These are phyloP conservation scores for Fusarium lateritium DNA, from an alignment of 2,329 filamentous ascomycete genomes.

Conservation along the genomic window DNA sequence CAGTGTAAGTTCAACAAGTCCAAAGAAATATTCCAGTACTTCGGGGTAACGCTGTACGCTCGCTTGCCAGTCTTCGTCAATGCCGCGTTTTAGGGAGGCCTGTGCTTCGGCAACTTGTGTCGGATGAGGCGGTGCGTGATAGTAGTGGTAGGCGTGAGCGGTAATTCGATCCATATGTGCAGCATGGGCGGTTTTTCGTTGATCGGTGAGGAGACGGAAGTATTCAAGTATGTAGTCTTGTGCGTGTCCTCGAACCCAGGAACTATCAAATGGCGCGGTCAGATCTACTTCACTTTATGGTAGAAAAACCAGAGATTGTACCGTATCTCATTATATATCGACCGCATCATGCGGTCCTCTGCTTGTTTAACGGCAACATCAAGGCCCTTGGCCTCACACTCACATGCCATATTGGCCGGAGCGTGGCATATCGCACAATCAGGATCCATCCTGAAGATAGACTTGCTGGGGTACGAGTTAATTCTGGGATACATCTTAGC, in stretches of 20 bases:
- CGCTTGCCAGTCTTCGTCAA: slow-evolving; percentile 84
- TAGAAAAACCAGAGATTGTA: slow-evolving; percentile 53
- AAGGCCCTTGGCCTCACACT: slow-evolving; percentile 76
- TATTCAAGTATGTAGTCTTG: slow-evolving; percentile 79
- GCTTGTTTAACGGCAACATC: slow-evolving; percentile 75
- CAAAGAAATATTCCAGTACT: slow-evolving; percentile 86
- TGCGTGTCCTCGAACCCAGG: slow-evolving; percentile 75
- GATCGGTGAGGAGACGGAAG: slow-evolving; percentile 72
- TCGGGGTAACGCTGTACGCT: slow-evolving; percentile 84
- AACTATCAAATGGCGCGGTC: slow-evolving; percentile 56
- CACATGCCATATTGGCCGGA: slow-evolving; percentile 71
- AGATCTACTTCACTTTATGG: slow-evolving; percentile 3
- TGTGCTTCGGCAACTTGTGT: slow-evolving; percentile 76
- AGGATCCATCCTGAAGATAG: slow-evolving; percentile 75
- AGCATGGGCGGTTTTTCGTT: slow-evolving; percentile 71
- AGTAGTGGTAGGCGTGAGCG: slow-evolving; percentile 70
- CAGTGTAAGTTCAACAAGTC: slow-evolving; percentile 75
- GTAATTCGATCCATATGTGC: slow-evolving; percentile 70
- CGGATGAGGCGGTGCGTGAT: slow-evolving; percentile 70
- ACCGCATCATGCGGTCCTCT: slow-evolving; percentile 74
- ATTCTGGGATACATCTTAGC: slow-evolving; percentile 69
- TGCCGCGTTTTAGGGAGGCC: slow-evolving; percentile 76
- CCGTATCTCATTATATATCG: slow-evolving; percentile 75
- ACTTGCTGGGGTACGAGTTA: slow-evolving; percentile 61
- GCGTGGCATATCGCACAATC: slow-evolving; percentile 77